Evolutionary conservation across 2,329 filamentous ascomycete species (phyloP).

Genomic region (Penicillium sp.): DNA sequence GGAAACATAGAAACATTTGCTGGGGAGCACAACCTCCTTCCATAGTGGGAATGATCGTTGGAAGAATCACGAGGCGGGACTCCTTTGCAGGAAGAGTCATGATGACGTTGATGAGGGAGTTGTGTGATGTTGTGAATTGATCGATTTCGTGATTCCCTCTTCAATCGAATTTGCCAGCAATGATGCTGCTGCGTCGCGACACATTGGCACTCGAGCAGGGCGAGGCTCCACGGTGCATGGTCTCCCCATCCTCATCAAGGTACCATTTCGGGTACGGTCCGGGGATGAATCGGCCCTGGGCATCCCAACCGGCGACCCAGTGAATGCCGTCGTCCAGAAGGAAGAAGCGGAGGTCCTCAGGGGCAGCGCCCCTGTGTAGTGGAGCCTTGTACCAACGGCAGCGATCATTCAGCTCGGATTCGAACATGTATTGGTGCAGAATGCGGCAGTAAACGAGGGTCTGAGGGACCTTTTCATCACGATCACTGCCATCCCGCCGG

Average conservation of each 20-base stretch:
- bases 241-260: conserved; percentile 36
- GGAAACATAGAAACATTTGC: conserved; percentile 7
- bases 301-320: conserved; percentile 48
- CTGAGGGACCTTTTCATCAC: conserved; percentile 31
- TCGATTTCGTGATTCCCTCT: neutral
- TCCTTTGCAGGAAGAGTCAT: no score
- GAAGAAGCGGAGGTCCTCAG: conserved; percentile 43
- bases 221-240: conserved; percentile 29
- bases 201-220: conserved; percentile 32
- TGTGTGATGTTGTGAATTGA: no score
- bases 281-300: conserved; percentile 45
- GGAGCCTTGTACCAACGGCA: conserved; percentile 40
- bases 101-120: no score
- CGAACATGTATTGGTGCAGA: conserved; percentile 45
- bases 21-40: conserved; percentile 3
- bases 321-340: conserved; percentile 44
- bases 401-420: conserved; percentile 43
- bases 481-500: conserved; percentile 31
- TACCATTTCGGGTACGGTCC: conserved; percentile 48
- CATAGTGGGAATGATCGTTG: neutral
- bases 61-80: neutral
- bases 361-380: conserved; percentile 33
- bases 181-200: conserved; percentile 32
- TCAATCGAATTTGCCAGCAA: conserved; percentile 25
- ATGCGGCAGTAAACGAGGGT: conserved; percentile 45